Base-by-base conservation (phyloP, 169 alveolate species). In the Cryptosporidium felis region DNA sequence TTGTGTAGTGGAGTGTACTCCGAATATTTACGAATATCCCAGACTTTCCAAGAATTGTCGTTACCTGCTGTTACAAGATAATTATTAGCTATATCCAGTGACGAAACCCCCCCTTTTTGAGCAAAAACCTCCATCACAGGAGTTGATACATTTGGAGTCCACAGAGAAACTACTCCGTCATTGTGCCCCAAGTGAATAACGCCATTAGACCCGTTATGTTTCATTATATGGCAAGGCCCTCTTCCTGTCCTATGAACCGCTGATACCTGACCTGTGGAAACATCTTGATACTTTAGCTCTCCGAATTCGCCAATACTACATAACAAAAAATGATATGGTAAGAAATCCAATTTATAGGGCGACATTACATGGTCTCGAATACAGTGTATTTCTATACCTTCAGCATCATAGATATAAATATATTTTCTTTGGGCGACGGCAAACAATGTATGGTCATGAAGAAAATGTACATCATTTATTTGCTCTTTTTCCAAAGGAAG, bases 351-450 rank as follows among this genome's bases (percentile, higher is more conserved):
- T 58, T 94, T 92, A 28, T 90, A 91, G 0, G 96, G 90, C 56
- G 91, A 89, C 63, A 93, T 93, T 16, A 94, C 82, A 80, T 89
- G 94, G 28, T 91, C 96, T 41, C 96, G 94, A 59, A 97, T 85
- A 32, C 95, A 90, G 90, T 97, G 97, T 2, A 97, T 92, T 89
- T 97, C 99, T 32, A 93, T 85, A 30, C 99, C 99, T 74, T 94
- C 91, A 63, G 94, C 91, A 89, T 97, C 99, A 90, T 97, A 97
- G 16, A 97, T 92, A 88, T 94, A 96, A 12, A 94, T 90, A 74
- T 94, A 89, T 80, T 94, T 95, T 88, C 94, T 95, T 90, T 97
- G 97, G 0, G 97, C 98, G 6, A 94, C 98, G 21, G 99, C 99
- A 80, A 96, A 92, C 81, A 96, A 89, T 23, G 94, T 93, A 53